Evolutionary conservation across 2,329 filamentous ascomycete species (phyloP).

Genomic region (Raffaelea ambrosiae): DNA sequence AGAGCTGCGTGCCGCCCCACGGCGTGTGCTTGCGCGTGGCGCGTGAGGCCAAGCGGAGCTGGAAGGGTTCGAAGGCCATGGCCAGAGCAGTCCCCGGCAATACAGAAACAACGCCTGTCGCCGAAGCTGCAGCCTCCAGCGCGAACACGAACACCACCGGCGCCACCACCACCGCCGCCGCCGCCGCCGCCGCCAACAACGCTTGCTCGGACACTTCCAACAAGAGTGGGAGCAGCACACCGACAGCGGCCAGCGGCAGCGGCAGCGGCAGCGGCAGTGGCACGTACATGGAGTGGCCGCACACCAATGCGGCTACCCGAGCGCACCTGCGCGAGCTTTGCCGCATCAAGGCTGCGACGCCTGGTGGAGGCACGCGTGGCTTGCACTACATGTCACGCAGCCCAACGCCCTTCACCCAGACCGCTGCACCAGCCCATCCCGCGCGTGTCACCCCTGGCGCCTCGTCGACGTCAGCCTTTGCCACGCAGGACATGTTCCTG

Average conservation of each 20-base stretch:
- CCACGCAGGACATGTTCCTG: slow-evolving; percentile 52
- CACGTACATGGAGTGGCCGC: slow-evolving; percentile 53
- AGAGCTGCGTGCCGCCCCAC: slow-evolving; percentile 54
- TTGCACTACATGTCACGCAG: slow-evolving; percentile 41
- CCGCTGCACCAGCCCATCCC: slow-evolving; percentile 27
- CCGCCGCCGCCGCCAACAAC: not conserved
- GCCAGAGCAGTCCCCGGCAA: slow-evolving; percentile 9
- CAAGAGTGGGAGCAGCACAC: slow-evolving; percentile 47
- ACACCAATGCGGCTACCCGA: slow-evolving; percentile 54
- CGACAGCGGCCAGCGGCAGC: slow-evolving; percentile 33
- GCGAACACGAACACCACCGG: not conserved
- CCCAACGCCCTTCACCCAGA: slow-evolving; percentile 46
- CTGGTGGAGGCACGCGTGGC: slow-evolving; percentile 29
- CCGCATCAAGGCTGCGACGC: slow-evolving; percentile 40
- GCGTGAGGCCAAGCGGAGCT: slow-evolving; percentile 57
- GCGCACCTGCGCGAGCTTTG: slow-evolving; percentile 56
- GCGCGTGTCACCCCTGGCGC: slow-evolving; percentile 25
- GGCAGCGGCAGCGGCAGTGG: slow-evolving; percentile 17
- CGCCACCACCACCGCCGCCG: not conserved
- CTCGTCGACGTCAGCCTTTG: slow-evolving; percentile 40
- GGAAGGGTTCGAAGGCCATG: slow-evolving; percentile 50
- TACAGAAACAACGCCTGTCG: not conserved
- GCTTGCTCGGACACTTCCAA: slow-evolving; percentile 15
- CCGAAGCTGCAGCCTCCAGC: not conserved
- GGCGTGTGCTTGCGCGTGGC: slow-evolving; percentile 58